Percentiles rank a stretch among this genome's conserved stretches.
phyloP scores from a whole-genome alignment of 2,329 filamentous ascomycete species.

The Beauveria asiatica region DNA sequence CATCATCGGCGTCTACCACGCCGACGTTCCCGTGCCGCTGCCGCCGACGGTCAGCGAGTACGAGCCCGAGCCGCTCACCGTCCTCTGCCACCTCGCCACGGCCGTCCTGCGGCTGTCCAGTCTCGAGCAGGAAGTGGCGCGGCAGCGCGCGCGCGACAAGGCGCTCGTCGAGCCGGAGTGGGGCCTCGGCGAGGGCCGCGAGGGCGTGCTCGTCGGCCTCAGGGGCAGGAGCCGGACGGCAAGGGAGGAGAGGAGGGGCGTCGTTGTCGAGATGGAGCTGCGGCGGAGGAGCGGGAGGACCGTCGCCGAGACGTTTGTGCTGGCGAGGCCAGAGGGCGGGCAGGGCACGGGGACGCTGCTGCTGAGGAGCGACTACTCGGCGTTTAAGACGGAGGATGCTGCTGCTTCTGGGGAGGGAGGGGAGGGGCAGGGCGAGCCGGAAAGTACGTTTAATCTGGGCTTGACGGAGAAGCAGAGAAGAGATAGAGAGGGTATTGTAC shows the following conservation, averaged over 20 bases:
- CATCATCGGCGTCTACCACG: constrained; percentile 73
- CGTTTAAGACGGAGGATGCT: constrained; percentile 45
- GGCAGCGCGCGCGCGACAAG: constrained; percentile 66
- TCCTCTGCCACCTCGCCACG: constrained; percentile 81
- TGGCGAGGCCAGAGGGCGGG: constrained; percentile 22
- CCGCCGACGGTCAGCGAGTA: constrained; percentile 40
- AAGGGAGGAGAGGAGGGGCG: constrained; percentile 28
- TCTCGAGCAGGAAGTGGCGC: constrained; percentile 64
- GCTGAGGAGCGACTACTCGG: constrained; percentile 69
- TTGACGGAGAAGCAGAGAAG: constrained; percentile 84
- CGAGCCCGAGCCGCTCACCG: constrained; percentile 59
- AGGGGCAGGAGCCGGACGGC: constrained; percentile 32
- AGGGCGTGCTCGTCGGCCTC: constrained; percentile 69
- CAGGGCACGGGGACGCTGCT: constrained; percentile 28
- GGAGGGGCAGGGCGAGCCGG: constrained; percentile 45
- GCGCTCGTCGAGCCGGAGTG: constrained; percentile 69
- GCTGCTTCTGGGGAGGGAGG: constrained; percentile 25
- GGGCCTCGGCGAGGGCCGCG: constrained; percentile 66
- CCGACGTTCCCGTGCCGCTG: constrained; percentile 59
- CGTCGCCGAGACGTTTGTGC: constrained; percentile 59
- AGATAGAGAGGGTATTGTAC: constrained; percentile 79
- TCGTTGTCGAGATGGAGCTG: constrained; percentile 81
- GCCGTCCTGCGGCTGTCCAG: constrained; percentile 68
- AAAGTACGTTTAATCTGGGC: constrained; percentile 76
- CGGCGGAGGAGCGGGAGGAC: constrained; percentile 73